Percentiles rank a stretch among this genome's conserved stretches.
phyloP scores from a whole-genome alignment of 164 flowering plant genomes.

The Stephania yunnanensis region DNA sequence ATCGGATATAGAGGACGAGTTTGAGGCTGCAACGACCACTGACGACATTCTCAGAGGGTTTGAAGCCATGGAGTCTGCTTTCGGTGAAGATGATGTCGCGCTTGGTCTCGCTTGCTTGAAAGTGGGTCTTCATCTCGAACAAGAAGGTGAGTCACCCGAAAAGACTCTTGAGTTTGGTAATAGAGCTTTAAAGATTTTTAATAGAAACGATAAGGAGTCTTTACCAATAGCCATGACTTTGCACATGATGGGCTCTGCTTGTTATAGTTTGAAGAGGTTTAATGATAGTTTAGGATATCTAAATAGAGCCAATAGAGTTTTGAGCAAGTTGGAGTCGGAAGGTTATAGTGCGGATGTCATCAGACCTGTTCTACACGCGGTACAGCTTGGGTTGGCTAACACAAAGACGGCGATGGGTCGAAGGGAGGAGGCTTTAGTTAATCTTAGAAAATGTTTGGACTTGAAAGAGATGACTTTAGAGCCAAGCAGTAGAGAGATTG shows the following conservation, averaged over 20 bases:
- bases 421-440: slow-evolving; percentile 71
- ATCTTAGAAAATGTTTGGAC: slow-evolving; percentile 62
- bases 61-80: slow-evolving; percentile 50
- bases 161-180: slow-evolving; percentile 48
- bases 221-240: slow-evolving; percentile 73
- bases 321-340: slow-evolving; percentile 47
- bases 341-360: slow-evolving; percentile 39
- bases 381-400: slow-evolving; percentile 62
- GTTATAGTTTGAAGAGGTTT: slow-evolving; percentile 57
- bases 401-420: slow-evolving; percentile 81
- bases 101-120: slow-evolving; percentile 75
- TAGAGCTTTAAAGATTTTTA: slow-evolving; percentile 59
- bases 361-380: slow-evolving; percentile 61
- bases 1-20: slow-evolving; percentile 59
- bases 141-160: slow-evolving; percentile 69
- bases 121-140: slow-evolving; percentile 66
- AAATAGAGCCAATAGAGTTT: slow-evolving; percentile 59
- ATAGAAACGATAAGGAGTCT: slow-evolving; percentile 31
- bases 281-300: slow-evolving; percentile 68
- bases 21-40: slow-evolving; percentile 56
- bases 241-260: slow-evolving; percentile 70
- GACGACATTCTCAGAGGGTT: slow-evolving; percentile 58
- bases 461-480: slow-evolving; percentile 64
- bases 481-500: slow-evolving; percentile 60
- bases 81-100: slow-evolving; percentile 44